These are phyloP conservation scores for Achaetomiella virescens DNA, from an alignment of 495 filamentous ascomycete species.

Conservation along the genomic window DNA sequence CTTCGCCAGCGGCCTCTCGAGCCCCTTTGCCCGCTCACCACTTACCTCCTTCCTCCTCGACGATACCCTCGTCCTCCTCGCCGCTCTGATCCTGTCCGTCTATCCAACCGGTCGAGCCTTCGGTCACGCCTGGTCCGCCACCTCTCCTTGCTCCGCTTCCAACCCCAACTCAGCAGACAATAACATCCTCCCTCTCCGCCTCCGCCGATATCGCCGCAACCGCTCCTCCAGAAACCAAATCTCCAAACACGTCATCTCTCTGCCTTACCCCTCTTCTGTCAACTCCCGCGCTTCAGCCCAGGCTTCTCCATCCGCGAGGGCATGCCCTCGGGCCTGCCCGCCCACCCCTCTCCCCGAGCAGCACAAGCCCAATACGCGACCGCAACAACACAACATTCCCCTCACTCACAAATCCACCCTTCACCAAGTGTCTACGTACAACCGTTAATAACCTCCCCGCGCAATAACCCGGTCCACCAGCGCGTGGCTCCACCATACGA, in stretches of 20 bases:
- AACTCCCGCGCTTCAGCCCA: constrained; percentile 9
- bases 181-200: neutral
- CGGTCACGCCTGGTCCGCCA: constrained; percentile 25
- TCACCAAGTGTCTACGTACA: neutral
- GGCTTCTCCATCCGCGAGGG: neutral
- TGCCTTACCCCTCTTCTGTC: neutral
- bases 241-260: constrained; percentile 11
- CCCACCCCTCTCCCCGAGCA: constrained; percentile 2
- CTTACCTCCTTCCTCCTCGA: constrained; percentile 31
- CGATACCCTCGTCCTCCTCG: constrained; percentile 33
- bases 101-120: constrained; percentile 25
- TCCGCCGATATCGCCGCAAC: constrained; percentile 3
- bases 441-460: constrained; percentile 14
- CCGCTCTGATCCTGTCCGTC: constrained; percentile 22
- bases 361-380: neutral
- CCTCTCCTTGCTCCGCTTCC: constrained; percentile 23
- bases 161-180: neutral
- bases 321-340: constrained; percentile 2
- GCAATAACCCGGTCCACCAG: constrained; percentile 15
- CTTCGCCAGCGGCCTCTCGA: constrained; percentile 24
- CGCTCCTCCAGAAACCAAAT: neutral
- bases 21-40: constrained; percentile 25
- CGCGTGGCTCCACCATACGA: neutral
- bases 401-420: neutral
- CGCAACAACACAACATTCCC: neutral